Conservation (phyloP, 352 stramenopile species). For the Lagenidium giganteum region DNA sequence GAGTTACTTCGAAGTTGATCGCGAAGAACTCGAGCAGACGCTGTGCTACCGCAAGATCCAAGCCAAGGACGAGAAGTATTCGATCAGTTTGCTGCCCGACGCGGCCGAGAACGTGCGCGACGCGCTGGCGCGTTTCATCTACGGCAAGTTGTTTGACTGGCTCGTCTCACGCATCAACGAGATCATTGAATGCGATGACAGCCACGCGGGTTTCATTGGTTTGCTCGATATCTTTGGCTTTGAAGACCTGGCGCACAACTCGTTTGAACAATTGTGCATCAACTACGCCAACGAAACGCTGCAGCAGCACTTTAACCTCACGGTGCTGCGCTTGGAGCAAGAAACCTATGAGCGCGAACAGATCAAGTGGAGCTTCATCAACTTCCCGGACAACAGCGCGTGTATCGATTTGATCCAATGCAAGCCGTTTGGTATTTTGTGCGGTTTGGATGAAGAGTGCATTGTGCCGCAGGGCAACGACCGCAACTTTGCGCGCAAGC, state of each 20-base stretch:
- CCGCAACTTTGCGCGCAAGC: constrained; percentile 81
- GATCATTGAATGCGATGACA: constrained; percentile 58
- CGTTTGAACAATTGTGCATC: constrained; percentile 95
- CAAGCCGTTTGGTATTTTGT: constrained; percentile 82
- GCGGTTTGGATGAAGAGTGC: constrained; percentile 86
- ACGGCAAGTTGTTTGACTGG: constrained; percentile 93
- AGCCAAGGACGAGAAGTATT: constrained; percentile 89
- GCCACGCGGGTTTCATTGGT: constrained; percentile 60
- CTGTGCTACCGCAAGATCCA: constrained; percentile 92
- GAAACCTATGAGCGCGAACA: constrained; percentile 85
- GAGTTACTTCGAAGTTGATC: constrained; percentile 85
- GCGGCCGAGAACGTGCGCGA: constrained; percentile 88
- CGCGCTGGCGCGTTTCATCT: constrained; percentile 93
- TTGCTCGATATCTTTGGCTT: constrained; percentile 88
- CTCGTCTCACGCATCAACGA: constrained; percentile 86
- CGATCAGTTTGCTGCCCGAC: constrained; percentile 61
- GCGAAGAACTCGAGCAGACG: constrained; percentile 80
- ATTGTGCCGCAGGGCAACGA: constrained; percentile 86
- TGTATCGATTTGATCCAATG: constrained; percentile 89
- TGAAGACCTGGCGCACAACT: constrained; percentile 86
- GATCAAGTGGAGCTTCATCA: constrained; percentile 88
- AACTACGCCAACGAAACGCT: constrained; percentile 94
- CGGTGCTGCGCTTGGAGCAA: constrained; percentile 84
- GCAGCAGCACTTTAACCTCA: constrained; percentile 91
- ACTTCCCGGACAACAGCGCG: constrained; percentile 86